Evolutionary conservation across 2,329 filamentous ascomycete species (phyloP).

Genomic region (Aureobasidium uvarum): DNA sequence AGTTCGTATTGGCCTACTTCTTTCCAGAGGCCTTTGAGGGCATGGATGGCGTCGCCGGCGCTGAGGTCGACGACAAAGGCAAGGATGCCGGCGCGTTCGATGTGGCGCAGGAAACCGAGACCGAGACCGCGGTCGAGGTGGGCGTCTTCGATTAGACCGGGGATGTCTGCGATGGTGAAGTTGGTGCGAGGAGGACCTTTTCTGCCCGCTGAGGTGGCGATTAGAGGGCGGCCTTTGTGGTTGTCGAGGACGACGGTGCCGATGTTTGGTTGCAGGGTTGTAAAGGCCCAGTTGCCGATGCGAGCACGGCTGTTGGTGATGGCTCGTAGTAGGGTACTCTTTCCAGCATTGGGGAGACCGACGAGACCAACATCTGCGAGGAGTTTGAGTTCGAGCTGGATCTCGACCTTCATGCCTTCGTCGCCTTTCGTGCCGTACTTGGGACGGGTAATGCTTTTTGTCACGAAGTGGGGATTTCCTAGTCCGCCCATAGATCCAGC

Average conservation of each 20-base stretch:
- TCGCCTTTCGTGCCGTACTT: slow-evolving; percentile 89
- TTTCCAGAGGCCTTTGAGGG: slow-evolving; percentile 79
- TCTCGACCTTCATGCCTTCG: slow-evolving; percentile 68
- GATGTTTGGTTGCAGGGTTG: slow-evolving; percentile 90
- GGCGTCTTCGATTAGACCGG: slow-evolving; percentile 86
- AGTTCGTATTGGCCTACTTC: slow-evolving; percentile 89
- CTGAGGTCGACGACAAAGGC: slow-evolving; percentile 90
- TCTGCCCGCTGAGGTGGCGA: slow-evolving; percentile 43
- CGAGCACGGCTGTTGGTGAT: slow-evolving; percentile 85
- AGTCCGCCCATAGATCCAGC: slow-evolving; percentile 85
- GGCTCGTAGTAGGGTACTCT: slow-evolving; percentile 85
- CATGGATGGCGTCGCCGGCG: slow-evolving; percentile 73
- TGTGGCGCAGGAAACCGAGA: slow-evolving; percentile 86
- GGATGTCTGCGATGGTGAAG: slow-evolving; percentile 95
- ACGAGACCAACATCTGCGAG: slow-evolving; percentile 94
- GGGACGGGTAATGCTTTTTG: slow-evolving; percentile 69
- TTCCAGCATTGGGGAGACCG: slow-evolving; percentile 92
- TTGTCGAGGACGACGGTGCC: slow-evolving; percentile 93
- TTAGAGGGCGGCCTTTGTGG: slow-evolving; percentile 68
- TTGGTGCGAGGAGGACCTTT: slow-evolving; percentile 58
- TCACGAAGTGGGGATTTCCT: slow-evolving; percentile 90
- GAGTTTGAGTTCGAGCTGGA: slow-evolving; percentile 90
- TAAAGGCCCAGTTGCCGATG: slow-evolving; percentile 95
- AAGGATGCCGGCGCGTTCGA: slow-evolving; percentile 88
- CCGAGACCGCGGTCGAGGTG: slow-evolving; percentile 90